Evolutionary conservation across 2,329 filamentous ascomycete genomes (phyloP), one percentile per base, ranked within the genome.

Genomic region (Lomentospora prolificans): DNA sequence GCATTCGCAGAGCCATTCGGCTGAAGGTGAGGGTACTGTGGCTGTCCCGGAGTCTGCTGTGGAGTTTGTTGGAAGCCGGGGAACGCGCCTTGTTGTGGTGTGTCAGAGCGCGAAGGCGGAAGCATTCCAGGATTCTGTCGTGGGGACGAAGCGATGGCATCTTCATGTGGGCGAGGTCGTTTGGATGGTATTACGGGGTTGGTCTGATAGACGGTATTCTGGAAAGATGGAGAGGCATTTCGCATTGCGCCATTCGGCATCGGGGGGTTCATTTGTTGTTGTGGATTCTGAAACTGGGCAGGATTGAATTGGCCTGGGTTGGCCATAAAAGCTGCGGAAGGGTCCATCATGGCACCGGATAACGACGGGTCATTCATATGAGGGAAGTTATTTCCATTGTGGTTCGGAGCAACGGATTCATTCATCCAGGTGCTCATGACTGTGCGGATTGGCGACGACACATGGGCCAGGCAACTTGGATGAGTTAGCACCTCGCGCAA

Each of bases 111-210:
- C 71, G 92, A 95, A 24, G 82, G 84, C 51, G 89, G 87, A 28
- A 90, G 72, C 72, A 87, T 87, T 61, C 82, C 82, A 4, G 86
- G 81, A 56, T 86, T 84, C 66, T 86, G 87, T 65, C 85, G 81
- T 55, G 92, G 90, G 30, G 90, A 95, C 67, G 87, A 85, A 62
- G 85, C 86, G 65, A 94, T 79, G 66, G 85, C 91, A 70, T 96
- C 91, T 71, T 95, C 90, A 66, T 82, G 77, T 54, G 87, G 86
- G 50, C 89, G 82, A 55, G 88, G 81, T 65, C 94, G 84, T 73
- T 97, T 99, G 22, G 91, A 92, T 57, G 92, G 92, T 62, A 96
- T 85, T 65, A 95, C 84, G 51, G 87, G 79, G 72, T 89, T 92
- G 62, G 89, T 89, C 67, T 90, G 87, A 75, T 92, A 95, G 65